Evolutionary conservation across 768 basidiomycete genomes (phyloP), one percentile per base, ranked within the genome.

Genomic region (Lentinula sp.): DNA sequence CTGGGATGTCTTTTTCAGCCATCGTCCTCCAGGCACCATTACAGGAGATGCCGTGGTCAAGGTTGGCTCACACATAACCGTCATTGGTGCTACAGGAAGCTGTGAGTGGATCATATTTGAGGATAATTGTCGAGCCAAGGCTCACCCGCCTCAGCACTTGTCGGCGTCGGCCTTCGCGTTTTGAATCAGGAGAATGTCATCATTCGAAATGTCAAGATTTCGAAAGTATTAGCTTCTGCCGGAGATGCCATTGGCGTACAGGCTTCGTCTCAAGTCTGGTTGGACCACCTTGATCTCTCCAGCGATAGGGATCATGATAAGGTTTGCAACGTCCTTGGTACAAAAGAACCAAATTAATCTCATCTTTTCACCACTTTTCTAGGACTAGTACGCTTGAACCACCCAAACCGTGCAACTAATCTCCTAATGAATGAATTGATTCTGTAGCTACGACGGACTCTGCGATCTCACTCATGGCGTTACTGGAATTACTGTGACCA

Each of bases 241-340:
- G 80, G 80, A 37, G 80, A 81, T 67, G 78, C 77, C 35, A 71
- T 81, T 39, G 79, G 76, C 33, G 72, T 79, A 55, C 78, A 79
- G 59, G 64, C 70, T 15, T 65, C 79, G 10, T 68, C 66, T 57
- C 71, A 76, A 60, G 77, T 80, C n/a, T 80, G 77, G 77, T 61
- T 80, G 57, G 78, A 80, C 69, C 79, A 80, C 59, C 65, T 69
- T 57, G 79, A 80, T 66, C 71, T 80, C 59, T 78, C 77, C 46
- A 76, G 74, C 32, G 79, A 79, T 71, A 68, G 72, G 42, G 77
- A 77, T 64, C 77, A 78, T 61, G 77, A 77, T 68, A 80, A 79
- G 71, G 74, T 71, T 42, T 35, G 66, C 48, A 50, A 3, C 6
- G 10, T n/a, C 32, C 12, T 33, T 45, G 50, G 42, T 64, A 20